Evolutionary conservation across 1,139 yeast genomes (phyloP), one percentile per base, ranked within the genome.

Genomic region (Zhuliangozyma blackwelliae): DNA sequence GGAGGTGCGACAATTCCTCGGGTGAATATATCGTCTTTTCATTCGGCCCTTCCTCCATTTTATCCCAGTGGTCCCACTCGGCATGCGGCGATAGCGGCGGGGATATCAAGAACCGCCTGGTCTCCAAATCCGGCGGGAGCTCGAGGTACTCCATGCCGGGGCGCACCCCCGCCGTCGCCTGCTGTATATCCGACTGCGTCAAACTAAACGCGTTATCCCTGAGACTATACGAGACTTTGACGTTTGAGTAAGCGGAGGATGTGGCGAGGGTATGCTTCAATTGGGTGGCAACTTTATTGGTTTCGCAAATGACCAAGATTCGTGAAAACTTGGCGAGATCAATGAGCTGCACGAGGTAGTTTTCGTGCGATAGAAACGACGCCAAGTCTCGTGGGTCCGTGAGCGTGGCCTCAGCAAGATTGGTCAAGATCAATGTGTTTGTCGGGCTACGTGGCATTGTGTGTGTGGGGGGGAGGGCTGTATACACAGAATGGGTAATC

Each of bases 81-180:
- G 67, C 53, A 2, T 69, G 74, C 1, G 76, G 76, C 7, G 73
- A 67, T n/a, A 63, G 47, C 5, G 76, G 76, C 1, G 76, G 76
- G 21, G 72, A 67, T 22, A 70, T 70, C 35, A 70, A 63, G 39
- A 69, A 70, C 23, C 75, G 46, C 34, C 62, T 55, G 34, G 64
- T 57, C 8, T 65, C 68, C 12, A 51, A 55, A 35, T 70, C 74
- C 50, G 61, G 61, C 2, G 76, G 76, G 19, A 70, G 51, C 44
- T 68, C 74, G 39, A 70, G 52, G 44, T 58, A 70, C 28, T 63
- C 65, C 9, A 52, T 46, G 3, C 9, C 23, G 5, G 23, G 23
- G 16, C 16, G 16, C 16, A 16, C 16, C 3, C 30, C 30, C 11
- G 23, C 25, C 5, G 23, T 21, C 10, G 37, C 11, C 12, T 31